Evolutionary conservation across 768 basidiomycete genomes (phyloP), one percentile per base, ranked within the genome.

Genomic region (Lentinula aciculospora): DNA sequence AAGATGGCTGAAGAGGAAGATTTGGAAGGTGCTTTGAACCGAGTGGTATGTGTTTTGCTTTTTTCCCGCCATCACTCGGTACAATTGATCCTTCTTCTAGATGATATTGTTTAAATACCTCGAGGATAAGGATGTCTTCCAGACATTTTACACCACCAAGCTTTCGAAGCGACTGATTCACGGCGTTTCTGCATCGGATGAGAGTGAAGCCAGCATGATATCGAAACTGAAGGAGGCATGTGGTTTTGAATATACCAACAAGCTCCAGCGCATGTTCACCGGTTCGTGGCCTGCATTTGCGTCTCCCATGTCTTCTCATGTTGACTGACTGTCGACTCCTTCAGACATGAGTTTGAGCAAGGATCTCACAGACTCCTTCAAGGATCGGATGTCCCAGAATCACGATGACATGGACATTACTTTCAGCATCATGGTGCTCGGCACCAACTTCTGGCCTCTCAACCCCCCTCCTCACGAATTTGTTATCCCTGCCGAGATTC

Each of bases 61-160:
- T 31, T 10, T 55, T 32, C 2, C 23, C 1, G 19, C 69, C 60
- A 65, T 64, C 19, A 61, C 73, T 44, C 21, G 7, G 62, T 66
- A 1, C 17, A 7, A 15, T 32, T 72, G 25, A 68, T 54, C 66
- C 70, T 58, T 72, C 13, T 39, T 61, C 2, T 67, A 98, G 96
- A 97, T 98, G 94, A 79, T 92, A 12, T 75, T 98, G 50, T 97
- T 99, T 88, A 94, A 95, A 70, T 98, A 97, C 72, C 89, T 98
- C 63, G 93, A 95, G 68, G 95, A 98, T 78, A 97, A 97, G 76
- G 96, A 99, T 63, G 92, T 98, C 13, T 99, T 98, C 86, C 94
- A 96, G 68, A 91, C 90, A n/a, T 98, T 96, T 80, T 98, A 99
- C 75, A 90, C 89, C 19, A 96, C 92, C 62, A 95, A 93, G 71